Evolutionary conservation across 1,284 basidiomycete species (phyloP).

Genomic region (Naganishia liquefaciens): DNA sequence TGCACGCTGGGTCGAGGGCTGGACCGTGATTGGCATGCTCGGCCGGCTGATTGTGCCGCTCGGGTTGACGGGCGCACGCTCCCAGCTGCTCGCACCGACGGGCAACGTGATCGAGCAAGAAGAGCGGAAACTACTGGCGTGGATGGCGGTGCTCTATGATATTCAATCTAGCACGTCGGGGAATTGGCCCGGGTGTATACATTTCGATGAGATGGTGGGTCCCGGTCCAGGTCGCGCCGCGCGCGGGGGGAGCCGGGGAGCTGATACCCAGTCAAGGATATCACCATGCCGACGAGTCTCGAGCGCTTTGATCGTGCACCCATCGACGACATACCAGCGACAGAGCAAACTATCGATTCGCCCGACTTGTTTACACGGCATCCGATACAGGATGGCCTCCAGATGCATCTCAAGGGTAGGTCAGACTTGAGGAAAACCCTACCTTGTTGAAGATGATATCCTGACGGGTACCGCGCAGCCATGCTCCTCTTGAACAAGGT

Average conservation of each 20-base stretch:
- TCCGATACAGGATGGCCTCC: slow-evolving; percentile 44
- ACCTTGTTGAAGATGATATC: too few relatives aligned
- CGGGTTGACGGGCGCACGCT: slow-evolving; percentile 40
- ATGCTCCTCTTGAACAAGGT: slow-evolving; percentile 41
- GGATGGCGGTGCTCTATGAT: slow-evolving; percentile 31
- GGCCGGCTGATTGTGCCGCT: slow-evolving; percentile 40
- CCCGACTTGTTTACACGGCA: slow-evolving; percentile 45
- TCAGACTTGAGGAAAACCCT: too few relatives aligned
- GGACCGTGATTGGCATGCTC: slow-evolving; percentile 39
- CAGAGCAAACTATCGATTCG: slow-evolving; percentile 42
- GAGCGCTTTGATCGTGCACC: slow-evolving; percentile 39
- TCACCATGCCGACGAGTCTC: slow-evolving; percentile 44
- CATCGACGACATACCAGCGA: slow-evolving; percentile 41
- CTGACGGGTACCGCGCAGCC: slow-evolving; percentile 35
- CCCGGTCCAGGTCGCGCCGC: neutral
- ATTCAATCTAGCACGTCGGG: slow-evolving; percentile 35
- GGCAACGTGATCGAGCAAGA: slow-evolving; percentile 46
- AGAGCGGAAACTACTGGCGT: slow-evolving; percentile 41
- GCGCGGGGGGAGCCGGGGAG: neutral
- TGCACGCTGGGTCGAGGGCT: slow-evolving; percentile 52
- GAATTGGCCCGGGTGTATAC: slow-evolving; percentile 41
- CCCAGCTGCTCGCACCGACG: slow-evolving; percentile 47
- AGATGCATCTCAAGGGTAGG: slow-evolving; percentile 43
- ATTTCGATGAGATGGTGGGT: slow-evolving; percentile 46
- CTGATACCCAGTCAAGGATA: slow-evolving; percentile 32